Conservation (phyloP, 2,329 filamentous ascomycete species). For the Apiospora hydei region DNA sequence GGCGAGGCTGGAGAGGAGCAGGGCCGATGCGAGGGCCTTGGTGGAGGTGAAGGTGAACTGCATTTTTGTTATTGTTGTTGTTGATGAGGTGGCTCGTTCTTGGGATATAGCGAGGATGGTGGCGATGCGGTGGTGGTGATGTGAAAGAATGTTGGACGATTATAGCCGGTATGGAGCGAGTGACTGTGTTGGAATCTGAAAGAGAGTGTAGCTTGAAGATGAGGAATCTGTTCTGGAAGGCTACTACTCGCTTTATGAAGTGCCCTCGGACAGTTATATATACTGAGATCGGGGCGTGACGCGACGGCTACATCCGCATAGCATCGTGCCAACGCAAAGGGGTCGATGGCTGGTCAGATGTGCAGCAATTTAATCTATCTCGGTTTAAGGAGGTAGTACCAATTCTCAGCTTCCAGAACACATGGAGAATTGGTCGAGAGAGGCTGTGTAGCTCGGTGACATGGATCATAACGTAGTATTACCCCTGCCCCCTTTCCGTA, state of each 20-base stretch:
- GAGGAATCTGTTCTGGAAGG: background rate
- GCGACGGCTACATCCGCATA: background rate
- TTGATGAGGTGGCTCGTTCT: background rate
- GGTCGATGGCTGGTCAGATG: background rate
- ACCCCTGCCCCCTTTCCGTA: background rate
- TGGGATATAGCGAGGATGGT: background rate
- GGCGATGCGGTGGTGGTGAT: background rate
- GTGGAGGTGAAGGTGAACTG: background rate
- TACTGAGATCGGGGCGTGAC: background rate
- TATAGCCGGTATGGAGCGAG: background rate
- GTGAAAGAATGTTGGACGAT: background rate
- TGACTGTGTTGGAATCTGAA: background rate
- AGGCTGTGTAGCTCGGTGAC: background rate
- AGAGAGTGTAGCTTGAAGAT: background rate
- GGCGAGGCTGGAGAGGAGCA: slow-evolving; percentile 1
- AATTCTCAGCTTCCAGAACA: background rate
- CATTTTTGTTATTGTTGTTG: background rate
- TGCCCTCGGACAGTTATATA: background rate
- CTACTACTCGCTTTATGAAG: no score
- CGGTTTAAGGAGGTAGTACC: background rate
- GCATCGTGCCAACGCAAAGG: background rate
- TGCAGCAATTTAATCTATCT: background rate
- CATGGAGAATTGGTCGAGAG: background rate
- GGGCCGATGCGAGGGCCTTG: background rate
- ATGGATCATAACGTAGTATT: background rate